Percentiles rank a stretch among this genome's conserved stretches.
phyloP scores from a whole-genome alignment of 345 rosid genomes.

The Eucalyptus virginea region DNA sequence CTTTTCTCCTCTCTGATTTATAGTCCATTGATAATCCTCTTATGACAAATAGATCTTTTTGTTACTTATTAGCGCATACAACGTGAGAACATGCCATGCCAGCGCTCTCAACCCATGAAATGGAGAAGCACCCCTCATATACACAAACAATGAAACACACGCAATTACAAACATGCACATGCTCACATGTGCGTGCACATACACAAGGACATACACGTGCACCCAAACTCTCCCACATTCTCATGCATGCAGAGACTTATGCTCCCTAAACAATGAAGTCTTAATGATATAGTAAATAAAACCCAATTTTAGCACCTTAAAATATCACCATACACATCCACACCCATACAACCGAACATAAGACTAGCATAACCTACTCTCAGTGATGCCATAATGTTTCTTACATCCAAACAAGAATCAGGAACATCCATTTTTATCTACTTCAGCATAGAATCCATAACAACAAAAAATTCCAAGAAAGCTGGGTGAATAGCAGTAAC shows the following conservation, averaged over 20 bases:
- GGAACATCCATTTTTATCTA: neutral
- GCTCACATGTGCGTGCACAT: neutral
- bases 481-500: neutral
- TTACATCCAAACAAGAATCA: neutral
- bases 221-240: neutral
- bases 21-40: neutral
- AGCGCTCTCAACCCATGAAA: neutral
- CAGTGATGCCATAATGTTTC: neutral
- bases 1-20: neutral
- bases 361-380: neutral
- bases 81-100: neutral
- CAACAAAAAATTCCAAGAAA: neutral
- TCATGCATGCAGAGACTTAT: neutral
- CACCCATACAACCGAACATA: neutral
- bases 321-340: neutral
- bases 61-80: neutral
- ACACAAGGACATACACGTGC: neutral
- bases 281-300: neutral
- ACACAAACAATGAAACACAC: neutral
- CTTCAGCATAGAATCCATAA: neutral
- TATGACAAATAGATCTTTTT: neutral
- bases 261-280: neutral
- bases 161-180: neutral
- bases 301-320: neutral
- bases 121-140: neutral